phyloP scores from a whole-genome alignment of 148 eudicot species.

The Silene conica region DNA sequence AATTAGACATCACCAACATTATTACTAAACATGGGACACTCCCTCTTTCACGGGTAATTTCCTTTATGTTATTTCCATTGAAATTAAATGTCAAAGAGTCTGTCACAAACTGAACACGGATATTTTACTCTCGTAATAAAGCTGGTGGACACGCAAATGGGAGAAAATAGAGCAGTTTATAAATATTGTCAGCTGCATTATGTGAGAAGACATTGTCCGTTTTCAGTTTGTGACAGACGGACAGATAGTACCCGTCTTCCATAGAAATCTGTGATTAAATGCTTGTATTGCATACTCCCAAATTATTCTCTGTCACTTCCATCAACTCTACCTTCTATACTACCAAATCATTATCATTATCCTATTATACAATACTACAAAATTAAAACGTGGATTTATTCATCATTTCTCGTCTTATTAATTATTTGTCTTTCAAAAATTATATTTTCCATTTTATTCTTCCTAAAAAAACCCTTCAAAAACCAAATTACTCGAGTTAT shows the following conservation, averaged over 20 bases:
- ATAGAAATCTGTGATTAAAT: too few species aligned
- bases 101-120: too few species aligned
- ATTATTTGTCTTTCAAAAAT: not conserved
- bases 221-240: too few species aligned
- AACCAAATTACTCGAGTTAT: too few species aligned
- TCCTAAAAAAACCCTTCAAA: too few species aligned
- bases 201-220: too few species aligned
- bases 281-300: conserved; percentile 3
- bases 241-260: too few species aligned
- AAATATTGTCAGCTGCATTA: too few species aligned
- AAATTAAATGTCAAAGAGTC: too few species aligned
- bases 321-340: not conserved
- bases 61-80: not conserved
- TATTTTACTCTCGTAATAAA: too few species aligned
- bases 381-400: not conserved
- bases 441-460: not conserved
- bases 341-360: not conserved
- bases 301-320: not conserved
- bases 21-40: conserved; percentile 17
- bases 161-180: too few species aligned
- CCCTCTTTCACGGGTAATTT: conserved; percentile 28
- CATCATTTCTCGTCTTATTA: not conserved
- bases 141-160: too few species aligned
- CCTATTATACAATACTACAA: not conserved
- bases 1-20: not conserved